Percentiles rank a stretch among this genome's conserved stretches.
These are phyloP conservation scores for Botrytis cinerea DNA, from an alignment of 2,329 filamentous ascomycete genomes.

Conservation along the genomic window DNA sequence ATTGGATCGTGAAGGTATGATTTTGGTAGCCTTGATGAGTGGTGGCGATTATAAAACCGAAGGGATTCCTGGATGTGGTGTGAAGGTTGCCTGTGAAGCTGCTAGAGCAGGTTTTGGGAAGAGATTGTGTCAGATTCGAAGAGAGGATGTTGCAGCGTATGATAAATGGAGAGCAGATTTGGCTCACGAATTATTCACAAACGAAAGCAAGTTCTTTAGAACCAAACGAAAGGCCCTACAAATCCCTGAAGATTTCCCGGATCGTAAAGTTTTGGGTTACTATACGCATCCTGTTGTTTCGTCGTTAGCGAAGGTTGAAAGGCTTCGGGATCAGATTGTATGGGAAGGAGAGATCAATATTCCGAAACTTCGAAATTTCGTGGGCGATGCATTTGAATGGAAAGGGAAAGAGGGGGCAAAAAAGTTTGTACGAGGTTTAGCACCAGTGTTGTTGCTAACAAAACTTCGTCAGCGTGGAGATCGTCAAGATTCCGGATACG, in stretches of 20 bases:
- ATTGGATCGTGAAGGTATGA: conserved; percentile 84
- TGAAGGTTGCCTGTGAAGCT: conserved; percentile 86
- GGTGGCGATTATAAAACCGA: conserved; percentile 92
- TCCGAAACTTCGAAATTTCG: conserved; percentile 69
- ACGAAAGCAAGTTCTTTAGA: conserved; percentile 79
- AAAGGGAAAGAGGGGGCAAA: conserved; percentile 73
- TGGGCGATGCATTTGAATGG: conserved; percentile 84
- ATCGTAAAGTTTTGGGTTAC: conserved; percentile 74
- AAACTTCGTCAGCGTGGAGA: conserved; percentile 51
- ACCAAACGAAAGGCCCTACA: conserved; percentile 70
- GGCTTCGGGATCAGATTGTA: conserved; percentile 53
- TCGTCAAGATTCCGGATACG: conserved; percentile 43
- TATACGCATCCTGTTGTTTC: conserved; percentile 90
- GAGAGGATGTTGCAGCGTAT: conserved; percentile 60
- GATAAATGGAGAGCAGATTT: conserved; percentile 71
- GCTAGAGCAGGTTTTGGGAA: conserved; percentile 84
- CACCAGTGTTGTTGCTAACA: conserved; percentile 71
- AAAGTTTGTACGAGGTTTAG: conserved; percentile 80
- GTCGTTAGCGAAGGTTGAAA: conserved; percentile 54
- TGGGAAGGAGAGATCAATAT: conserved; percentile 69
- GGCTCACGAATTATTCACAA: conserved; percentile 75
- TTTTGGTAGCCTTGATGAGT: conserved; percentile 90
- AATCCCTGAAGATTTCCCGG: conserved; percentile 82
- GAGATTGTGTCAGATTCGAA: conserved; percentile 67
- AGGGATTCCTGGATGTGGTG: conserved; percentile 83